A percentile compares a stretch with the other conserved stretches of the same genome.
phyloP scores from a whole-genome alignment of 805 yeast species.

The Yarrowia divulgata region DNA sequence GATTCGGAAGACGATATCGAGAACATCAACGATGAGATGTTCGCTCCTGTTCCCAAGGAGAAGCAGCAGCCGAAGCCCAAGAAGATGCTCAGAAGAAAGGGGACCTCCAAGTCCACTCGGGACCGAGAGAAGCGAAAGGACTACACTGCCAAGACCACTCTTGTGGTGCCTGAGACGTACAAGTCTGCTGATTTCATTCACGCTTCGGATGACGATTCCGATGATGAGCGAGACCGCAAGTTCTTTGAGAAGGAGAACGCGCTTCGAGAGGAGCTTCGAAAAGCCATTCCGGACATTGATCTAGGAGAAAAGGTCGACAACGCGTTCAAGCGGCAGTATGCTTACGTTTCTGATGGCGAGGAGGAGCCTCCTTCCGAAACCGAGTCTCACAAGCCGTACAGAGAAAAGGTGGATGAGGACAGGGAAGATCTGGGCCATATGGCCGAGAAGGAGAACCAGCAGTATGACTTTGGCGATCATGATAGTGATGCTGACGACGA shows the following conservation, averaged over 20 bases:
- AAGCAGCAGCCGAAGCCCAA: constrained; percentile 40
- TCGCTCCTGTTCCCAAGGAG: constrained; percentile 27
- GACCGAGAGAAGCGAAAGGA: background rate
- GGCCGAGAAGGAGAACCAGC: constrained; percentile 6
- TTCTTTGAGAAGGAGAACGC: constrained; percentile 66
- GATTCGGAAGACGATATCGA: constrained; percentile 41
- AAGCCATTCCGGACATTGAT: background rate
- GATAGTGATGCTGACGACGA: background rate
- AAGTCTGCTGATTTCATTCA: constrained; percentile 57
- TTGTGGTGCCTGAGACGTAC: constrained; percentile 8
- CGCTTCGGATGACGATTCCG: constrained; percentile 71
- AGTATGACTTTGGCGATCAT: background rate
- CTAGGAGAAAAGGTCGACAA: background rate
- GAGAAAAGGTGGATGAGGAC: constrained; percentile 17
- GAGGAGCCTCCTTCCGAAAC: constrained; percentile 10
- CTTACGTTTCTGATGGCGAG: background rate
- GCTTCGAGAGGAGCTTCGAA: constrained; percentile 40
- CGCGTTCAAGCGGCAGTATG: constrained; percentile 7
- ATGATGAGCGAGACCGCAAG: constrained; percentile 59
- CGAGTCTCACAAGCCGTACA: background rate
- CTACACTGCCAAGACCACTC: background rate
- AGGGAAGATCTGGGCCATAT: constrained; percentile 8
- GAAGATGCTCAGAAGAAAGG: constrained; percentile 20
- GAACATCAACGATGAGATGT: constrained; percentile 2
- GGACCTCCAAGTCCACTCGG: background rate